Percentiles rank a stretch among this genome's conserved stretches.
Evolutionary conservation across 768 basidiomycete species (phyloP).

Genomic region (Mycena indigotica): DNA sequence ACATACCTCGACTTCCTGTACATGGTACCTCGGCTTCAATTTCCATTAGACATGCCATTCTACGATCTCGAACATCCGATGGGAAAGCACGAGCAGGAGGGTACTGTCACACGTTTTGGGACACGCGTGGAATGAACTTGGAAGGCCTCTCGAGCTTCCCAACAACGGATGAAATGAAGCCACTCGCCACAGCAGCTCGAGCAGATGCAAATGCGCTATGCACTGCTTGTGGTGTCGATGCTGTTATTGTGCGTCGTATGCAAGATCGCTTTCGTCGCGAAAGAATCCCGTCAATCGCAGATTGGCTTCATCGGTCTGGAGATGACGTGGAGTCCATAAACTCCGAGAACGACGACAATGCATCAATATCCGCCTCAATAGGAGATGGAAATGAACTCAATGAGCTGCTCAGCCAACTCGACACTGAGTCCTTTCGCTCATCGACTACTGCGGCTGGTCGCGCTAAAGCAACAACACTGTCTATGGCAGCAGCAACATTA

Average conservation of each 20-base stretch:
- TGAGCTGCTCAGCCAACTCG: no score
- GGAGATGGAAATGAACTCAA: no score
- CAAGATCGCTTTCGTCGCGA: no score
- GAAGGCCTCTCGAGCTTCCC: background rate
- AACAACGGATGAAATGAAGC: background rate
- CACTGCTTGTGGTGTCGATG: background rate
- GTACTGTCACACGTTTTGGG: background rate
- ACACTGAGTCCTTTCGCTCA: no score
- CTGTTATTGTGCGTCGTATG: background rate
- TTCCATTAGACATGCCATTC: background rate
- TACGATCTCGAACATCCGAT: background rate
- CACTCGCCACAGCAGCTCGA: background rate
- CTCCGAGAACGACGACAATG: no score
- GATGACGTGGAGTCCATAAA: no score
- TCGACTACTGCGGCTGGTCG: no score
- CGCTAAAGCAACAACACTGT: no score
- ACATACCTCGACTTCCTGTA: constrained; percentile 31
- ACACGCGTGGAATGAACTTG: background rate
- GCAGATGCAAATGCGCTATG: background rate
- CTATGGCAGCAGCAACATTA: no score
- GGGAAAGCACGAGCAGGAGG: background rate
- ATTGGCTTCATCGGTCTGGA: background rate
- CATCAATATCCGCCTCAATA: no score
- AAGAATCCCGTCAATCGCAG: background rate
- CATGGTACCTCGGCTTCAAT: constrained; percentile 31